Base-by-base conservation (phyloP, 2,329 filamentous ascomycete species). In the Arthroderma sp. region DNA sequence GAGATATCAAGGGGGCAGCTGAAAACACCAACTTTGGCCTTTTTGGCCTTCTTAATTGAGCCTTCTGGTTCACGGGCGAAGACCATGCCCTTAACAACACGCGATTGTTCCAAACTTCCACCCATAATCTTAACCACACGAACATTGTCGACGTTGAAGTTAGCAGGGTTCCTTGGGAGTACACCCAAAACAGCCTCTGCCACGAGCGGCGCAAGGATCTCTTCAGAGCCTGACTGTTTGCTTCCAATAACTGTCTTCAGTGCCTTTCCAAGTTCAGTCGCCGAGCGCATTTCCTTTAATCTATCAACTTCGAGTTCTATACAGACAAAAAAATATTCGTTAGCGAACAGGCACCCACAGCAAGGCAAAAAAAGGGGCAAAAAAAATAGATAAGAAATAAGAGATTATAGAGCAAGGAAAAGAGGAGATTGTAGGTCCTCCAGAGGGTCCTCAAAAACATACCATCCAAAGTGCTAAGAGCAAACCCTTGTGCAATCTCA, bases 81-180 rank as follows among this genome's bases (percentile, higher is more conserved):
- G 55, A 98, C 94, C 93, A 98, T 98, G 64, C 93, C 93, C 79
- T 88, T 94, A 60, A 98, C 86, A 13, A 98, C 91, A 64, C 83
- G 85, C 72, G 90, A 95, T 77, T 98, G 91, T 68, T 94, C 88
- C 69, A 98, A 77, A 71, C 87, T 90, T 63, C 93, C 91, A 66
- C 93, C 93, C 91, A 98, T 97, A 68, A 98, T 98, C 81, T 98
- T 98, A 66, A 98, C 94, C 59, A 98, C 94, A 60, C 93, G 88
- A 67, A 98, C 86, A 73, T 98, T 98, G 79, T 98, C 93, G 63
- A 98, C 90, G 74, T 96, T 98, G 81, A 98, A 98, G 76, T 94
- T 91, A 71, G 81, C 76, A 21, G 93, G 87, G 76, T 96, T 95
- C 79, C 96, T 96, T 64, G 94, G 93, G 62, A 98, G 81, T 19